These are phyloP conservation scores for Arachis hypogaea DNA, from an alignment of 306 rosid species.

Conservation along the genomic window DNA sequence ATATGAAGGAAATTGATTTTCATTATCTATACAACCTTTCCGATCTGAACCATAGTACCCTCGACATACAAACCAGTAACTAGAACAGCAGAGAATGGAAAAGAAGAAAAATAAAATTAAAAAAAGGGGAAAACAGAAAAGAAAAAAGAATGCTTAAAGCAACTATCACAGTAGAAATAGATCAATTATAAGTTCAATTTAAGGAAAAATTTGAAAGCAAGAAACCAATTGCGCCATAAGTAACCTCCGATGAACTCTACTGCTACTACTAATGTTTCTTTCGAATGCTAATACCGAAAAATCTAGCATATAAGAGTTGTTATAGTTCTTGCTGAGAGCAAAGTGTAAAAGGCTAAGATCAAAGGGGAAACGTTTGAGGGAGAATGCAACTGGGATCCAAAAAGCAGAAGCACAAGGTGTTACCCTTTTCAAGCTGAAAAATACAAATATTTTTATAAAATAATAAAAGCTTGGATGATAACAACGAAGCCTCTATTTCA, in stretches of 20 bases:
- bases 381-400: constrained; percentile 20
- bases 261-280: not conserved
- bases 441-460: not conserved
- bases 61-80: not conserved
- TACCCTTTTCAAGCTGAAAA: not conserved
- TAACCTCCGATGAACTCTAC: not conserved
- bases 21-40: constrained; percentile 1
- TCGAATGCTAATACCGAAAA: not conserved
- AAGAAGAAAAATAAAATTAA: not conserved
- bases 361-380: constrained; percentile 20
- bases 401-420: constrained; percentile 2
- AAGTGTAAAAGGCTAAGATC: constrained; percentile 23
- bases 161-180: constrained; percentile 11
- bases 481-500: constrained; percentile 5
- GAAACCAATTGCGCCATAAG: constrained; percentile 2
- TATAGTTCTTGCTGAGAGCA: not conserved
- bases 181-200: not conserved
- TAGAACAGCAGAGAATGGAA: not conserved
- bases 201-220: constrained; percentile 1
- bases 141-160: not conserved
- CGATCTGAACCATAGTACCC: not conserved
- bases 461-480: not conserved
- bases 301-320: not conserved
- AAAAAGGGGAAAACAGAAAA: not conserved
- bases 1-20: not conserved